Conservation (phyloP, 495 filamentous ascomycete genomes). For the Apiosordaria backusii region DNA sequence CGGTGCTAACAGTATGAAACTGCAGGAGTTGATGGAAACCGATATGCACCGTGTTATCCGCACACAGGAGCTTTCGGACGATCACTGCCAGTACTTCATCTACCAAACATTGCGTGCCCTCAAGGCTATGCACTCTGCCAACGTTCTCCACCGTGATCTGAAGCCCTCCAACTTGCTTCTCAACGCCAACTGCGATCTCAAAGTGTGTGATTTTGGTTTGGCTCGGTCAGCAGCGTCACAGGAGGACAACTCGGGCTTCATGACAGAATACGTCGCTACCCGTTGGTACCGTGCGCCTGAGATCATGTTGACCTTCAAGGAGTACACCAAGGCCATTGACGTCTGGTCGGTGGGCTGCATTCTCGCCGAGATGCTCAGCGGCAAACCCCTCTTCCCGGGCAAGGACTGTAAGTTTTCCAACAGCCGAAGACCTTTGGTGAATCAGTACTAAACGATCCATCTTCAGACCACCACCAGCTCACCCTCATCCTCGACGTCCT, state of each 20-base stretch:
- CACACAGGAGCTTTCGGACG: slow-evolving; percentile 96
- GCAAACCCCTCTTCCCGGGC: slow-evolving; percentile 96
- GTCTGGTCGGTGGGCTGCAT: slow-evolving; percentile 99
- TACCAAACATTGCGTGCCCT: slow-evolving; percentile 98
- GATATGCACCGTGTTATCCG: slow-evolving; percentile 99
- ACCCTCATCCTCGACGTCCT: slow-evolving; percentile 97
- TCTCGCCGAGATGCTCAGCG: slow-evolving; percentile 98
- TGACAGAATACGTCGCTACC: slow-evolving; percentile 99
- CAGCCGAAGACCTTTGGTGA: background rate
- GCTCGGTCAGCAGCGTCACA: slow-evolving; percentile 88
- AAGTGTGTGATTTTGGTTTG: slow-evolving; percentile 97
- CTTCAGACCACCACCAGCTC: slow-evolving; percentile 90
- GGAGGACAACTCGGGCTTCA: slow-evolving; percentile 99
- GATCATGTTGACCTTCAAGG: slow-evolving; percentile 99
- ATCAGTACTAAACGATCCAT: slow-evolving; percentile 15
- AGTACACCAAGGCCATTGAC: slow-evolving; percentile 99
- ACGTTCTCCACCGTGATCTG: slow-evolving; percentile 94
- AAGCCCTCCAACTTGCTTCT: slow-evolving; percentile 96
- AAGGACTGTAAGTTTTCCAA: slow-evolving; percentile 82
- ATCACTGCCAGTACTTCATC: slow-evolving; percentile 99
- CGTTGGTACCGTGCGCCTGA: slow-evolving; percentile 99
- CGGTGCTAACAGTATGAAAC: slow-evolving; percentile 1
- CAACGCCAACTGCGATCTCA: slow-evolving; percentile 98
- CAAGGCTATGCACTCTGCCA: slow-evolving; percentile 99
- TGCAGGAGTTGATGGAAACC: slow-evolving; percentile 97